Evolutionary conservation across 2,329 filamentous ascomycete species (phyloP).

Genomic region (Sporothrix sp.): DNA sequence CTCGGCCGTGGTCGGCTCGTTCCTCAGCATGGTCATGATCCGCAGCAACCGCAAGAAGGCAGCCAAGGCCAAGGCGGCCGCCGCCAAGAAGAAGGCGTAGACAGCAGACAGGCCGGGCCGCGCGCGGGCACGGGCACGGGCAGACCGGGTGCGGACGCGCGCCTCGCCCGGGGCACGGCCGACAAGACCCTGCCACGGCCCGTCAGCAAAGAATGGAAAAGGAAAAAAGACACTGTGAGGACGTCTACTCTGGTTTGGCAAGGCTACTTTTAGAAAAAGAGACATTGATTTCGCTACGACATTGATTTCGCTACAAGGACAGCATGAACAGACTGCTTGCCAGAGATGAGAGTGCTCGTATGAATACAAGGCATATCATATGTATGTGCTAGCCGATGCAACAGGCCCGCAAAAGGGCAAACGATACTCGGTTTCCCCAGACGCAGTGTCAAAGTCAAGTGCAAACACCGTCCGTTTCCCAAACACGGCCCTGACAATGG

Average conservation of each 20-base stretch:
- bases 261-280: neutral
- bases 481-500: too few species aligned
- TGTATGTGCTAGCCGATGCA: too few species aligned
- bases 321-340: neutral
- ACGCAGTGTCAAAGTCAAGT: neutral
- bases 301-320: neutral
- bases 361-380: constrained; percentile 1
- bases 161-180: too few species aligned
- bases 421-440: too few species aligned
- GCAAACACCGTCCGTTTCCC: neutral
- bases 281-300: neutral
- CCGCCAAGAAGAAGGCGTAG: constrained; percentile 71
- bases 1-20: constrained; percentile 88
- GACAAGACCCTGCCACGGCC: too few species aligned
- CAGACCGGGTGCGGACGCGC: neutral
- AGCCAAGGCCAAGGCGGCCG: constrained; percentile 74
- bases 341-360: constrained; percentile 5
- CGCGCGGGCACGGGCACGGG: too few species aligned
- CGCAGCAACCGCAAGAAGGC: constrained; percentile 97
- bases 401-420: too few species aligned
- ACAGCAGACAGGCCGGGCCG: neutral
- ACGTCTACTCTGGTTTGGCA: neutral
- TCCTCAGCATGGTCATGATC: constrained; percentile 97
- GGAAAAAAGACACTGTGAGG: too few species aligned
- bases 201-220: too few species aligned